Evolutionary conservation across 2,329 filamentous ascomycete species (phyloP).

Genomic region (Verticillium longisporum): DNA sequence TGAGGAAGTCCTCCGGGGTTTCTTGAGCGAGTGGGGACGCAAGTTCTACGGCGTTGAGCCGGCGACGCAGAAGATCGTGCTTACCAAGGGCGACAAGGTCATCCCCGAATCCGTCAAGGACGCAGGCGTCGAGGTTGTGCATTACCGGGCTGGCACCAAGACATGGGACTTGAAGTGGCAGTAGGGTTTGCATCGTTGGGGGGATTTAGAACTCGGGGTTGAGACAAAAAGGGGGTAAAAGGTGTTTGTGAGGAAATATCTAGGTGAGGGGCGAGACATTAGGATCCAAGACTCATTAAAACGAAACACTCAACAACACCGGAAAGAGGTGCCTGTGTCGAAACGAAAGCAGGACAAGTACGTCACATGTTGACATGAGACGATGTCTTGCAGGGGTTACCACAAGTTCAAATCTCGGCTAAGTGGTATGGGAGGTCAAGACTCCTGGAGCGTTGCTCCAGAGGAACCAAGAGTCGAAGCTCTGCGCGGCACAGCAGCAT

Average conservation of each 20-base stretch:
- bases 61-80: constrained; percentile 46
- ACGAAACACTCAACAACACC: neutral
- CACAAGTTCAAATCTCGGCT: neutral
- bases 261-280: neutral
- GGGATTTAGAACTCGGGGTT: neutral
- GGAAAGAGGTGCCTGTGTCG: neutral
- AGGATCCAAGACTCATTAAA: neutral
- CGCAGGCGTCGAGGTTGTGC: constrained; percentile 55
- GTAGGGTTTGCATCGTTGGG: constrained; percentile 6
- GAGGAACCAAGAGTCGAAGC: neutral
- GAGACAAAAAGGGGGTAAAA: neutral
- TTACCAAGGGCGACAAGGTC: constrained; percentile 48
- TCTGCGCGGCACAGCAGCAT: neutral
- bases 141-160: constrained; percentile 55
- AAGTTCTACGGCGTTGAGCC: constrained; percentile 48
- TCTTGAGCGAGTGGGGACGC: constrained; percentile 46
- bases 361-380: neutral
- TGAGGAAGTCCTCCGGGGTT: constrained; percentile 45
- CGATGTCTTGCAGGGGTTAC: neutral
- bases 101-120: constrained; percentile 48
- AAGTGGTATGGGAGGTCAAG: neutral
- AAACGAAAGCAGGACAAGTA: neutral
- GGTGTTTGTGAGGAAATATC: neutral
- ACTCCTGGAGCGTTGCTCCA: neutral
- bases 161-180: constrained; percentile 48